Percentiles rank a stretch among this genome's conserved stretches.
phyloP scores from a whole-genome alignment of 352 stramenopile genomes.

The Globisporangium echinulatum region DNA sequence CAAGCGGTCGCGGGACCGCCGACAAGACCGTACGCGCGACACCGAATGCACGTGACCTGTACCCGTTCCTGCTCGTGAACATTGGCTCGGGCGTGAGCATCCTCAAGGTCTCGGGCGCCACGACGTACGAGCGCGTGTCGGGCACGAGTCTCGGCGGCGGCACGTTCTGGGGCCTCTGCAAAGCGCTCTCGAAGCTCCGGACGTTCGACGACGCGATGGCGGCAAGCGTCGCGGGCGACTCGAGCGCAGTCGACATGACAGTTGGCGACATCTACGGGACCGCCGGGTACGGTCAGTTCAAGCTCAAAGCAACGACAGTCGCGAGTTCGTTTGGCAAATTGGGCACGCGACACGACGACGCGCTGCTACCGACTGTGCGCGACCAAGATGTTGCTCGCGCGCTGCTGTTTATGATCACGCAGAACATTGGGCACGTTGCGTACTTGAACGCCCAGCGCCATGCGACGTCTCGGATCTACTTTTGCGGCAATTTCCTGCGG shows the following conservation, averaged over 20 bases:
- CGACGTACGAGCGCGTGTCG: slow-evolving; percentile 93
- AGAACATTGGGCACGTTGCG: slow-evolving; percentile 95
- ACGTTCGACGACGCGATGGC: slow-evolving; percentile 79
- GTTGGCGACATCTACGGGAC: slow-evolving; percentile 98
- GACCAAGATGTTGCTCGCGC: slow-evolving; percentile 93
- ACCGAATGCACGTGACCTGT: slow-evolving; percentile 47
- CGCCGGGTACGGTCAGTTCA: slow-evolving; percentile 84
- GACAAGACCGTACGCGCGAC: slow-evolving; percentile 64
- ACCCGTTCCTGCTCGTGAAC: slow-evolving; percentile 97
- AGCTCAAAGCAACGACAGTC: slow-evolving; percentile 81
- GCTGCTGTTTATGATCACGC: slow-evolving; percentile 98
- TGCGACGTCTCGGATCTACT: slow-evolving; percentile 92
- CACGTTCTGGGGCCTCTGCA: slow-evolving; percentile 96
- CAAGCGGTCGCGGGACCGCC: slow-evolving; percentile 41
- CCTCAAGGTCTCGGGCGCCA: slow-evolving; percentile 87
- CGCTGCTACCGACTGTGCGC: slow-evolving; percentile 29
- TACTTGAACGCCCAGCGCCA: slow-evolving; percentile 94
- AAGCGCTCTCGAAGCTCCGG: slow-evolving; percentile 86
- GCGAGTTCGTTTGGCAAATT: slow-evolving; percentile 98
- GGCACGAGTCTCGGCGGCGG: slow-evolving; percentile 96
- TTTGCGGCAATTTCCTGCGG: slow-evolving; percentile 95
- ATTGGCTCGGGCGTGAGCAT: slow-evolving; percentile 98
- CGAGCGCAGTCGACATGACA: slow-evolving; percentile 90
- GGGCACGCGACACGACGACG: slow-evolving; percentile 22
- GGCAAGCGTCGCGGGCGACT: slow-evolving; percentile 57